These are phyloP conservation scores for Agaricus blazei DNA, from an alignment of 768 basidiomycete species.

Conservation along the genomic window DNA sequence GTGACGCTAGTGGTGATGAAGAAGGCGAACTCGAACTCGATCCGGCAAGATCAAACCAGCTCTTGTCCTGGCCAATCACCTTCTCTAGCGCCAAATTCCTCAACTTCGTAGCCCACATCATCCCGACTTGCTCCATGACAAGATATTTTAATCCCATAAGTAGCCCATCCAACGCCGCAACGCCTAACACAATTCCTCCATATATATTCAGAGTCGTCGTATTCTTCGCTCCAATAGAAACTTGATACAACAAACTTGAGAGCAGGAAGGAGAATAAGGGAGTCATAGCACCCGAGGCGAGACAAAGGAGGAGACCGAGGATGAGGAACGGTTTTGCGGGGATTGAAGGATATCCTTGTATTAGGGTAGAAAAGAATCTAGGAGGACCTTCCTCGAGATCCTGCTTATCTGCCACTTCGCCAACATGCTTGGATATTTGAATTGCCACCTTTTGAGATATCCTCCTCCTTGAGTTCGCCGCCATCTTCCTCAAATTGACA, in stretches of 20 bases:
- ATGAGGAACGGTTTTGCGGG: slow-evolving; percentile 69
- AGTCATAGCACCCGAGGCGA: slow-evolving; percentile 78
- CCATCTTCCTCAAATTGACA: slow-evolving; percentile 19
- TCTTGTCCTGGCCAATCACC: slow-evolving; percentile 76
- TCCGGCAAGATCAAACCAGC: slow-evolving; percentile 67
- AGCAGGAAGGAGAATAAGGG: slow-evolving; percentile 91
- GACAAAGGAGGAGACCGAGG: slow-evolving; percentile 63
- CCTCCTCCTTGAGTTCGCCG: slow-evolving; percentile 15
- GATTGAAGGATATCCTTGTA: slow-evolving; percentile 60
- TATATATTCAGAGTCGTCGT: slow-evolving; percentile 58
- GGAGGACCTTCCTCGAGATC: slow-evolving; percentile 15
- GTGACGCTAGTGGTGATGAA: too few relatives aligned
- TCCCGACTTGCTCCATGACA: slow-evolving; percentile 69
- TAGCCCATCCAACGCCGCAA: slow-evolving; percentile 74
- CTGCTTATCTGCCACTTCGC: not conserved
- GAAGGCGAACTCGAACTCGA: too few relatives aligned
- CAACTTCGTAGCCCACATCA: slow-evolving; percentile 68
- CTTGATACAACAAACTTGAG: slow-evolving; percentile 72
- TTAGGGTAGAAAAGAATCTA: slow-evolving; percentile 44
- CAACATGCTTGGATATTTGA: not conserved
- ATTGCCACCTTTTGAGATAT: slow-evolving; percentile 14
- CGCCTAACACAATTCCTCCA: slow-evolving; percentile 65
- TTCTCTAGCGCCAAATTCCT: slow-evolving; percentile 50
- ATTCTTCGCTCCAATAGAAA: slow-evolving; percentile 67
- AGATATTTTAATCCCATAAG: slow-evolving; percentile 74